Conservation (phyloP, 208 protist genomes). For the Leishmania arabica region DNA sequence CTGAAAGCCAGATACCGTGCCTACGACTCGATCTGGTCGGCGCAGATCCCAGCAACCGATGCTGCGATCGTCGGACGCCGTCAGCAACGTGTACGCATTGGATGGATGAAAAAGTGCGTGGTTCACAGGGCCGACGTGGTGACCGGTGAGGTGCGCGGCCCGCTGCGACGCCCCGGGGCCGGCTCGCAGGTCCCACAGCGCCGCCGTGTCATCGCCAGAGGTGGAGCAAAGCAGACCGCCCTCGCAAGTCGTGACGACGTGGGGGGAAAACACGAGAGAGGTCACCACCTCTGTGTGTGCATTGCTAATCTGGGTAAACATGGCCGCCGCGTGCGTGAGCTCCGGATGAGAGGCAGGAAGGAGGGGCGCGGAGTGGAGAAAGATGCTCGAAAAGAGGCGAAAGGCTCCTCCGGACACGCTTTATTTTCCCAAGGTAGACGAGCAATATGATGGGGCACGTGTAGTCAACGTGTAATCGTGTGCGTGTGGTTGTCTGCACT, state of each 20-base stretch:
- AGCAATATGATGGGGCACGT: background rate
- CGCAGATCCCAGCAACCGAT: conserved; percentile 78
- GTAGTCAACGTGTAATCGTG: background rate
- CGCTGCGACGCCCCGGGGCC: conserved; percentile 17
- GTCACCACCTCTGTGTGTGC: conserved; percentile 79
- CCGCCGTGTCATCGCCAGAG: conserved; percentile 81
- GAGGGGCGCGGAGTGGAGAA: background rate
- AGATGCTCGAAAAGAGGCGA: background rate
- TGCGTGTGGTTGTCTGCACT: conserved; percentile 1
- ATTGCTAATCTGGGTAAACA: conserved; percentile 53
- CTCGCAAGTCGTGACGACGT: conserved; percentile 28
- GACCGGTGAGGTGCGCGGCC: conserved; percentile 29
- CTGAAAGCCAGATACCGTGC: conserved; percentile 54
- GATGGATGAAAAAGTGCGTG: conserved; percentile 64
- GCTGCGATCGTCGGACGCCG: conserved; percentile 78
- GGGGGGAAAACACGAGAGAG: conserved; percentile 67
- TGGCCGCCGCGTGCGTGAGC: conserved; percentile 6
- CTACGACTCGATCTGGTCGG: conserved; percentile 38
- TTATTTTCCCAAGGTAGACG: background rate
- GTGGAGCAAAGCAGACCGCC: conserved; percentile 67
- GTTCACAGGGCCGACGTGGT: conserved; percentile 77
- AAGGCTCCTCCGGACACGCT: background rate
- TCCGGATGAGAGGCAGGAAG: background rate
- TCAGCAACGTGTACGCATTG: conserved; percentile 47
- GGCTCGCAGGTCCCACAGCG: conserved; percentile 69